Evolutionary conservation across 805 yeast genomes (phyloP), one percentile per base, ranked within the genome.

Genomic region (Diddensiella caesifluorescens): DNA sequence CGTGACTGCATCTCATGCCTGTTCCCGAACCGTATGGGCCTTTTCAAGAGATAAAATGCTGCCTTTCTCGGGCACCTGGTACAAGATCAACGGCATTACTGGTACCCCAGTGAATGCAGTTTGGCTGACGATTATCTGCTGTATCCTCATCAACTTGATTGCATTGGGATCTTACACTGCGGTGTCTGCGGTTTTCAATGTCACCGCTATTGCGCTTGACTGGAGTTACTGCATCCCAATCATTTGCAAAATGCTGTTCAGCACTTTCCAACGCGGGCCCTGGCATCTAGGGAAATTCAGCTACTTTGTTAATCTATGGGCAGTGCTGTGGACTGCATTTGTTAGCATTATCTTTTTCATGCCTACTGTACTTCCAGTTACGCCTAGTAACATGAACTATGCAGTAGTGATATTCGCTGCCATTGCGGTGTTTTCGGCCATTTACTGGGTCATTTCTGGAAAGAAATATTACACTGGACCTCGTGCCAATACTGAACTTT

Each of bases 21-120:
- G 88, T 2, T 83, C 92, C 2, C 73, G 95, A 70, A 74, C 83
- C 13, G 82, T 86, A 0, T 84, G 77, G 59, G 83, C 87, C 20
- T 78, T 85, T 63, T 84, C 90, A 39, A 74, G 95, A 63, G 95
- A 85, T 59, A 83, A 79, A 30, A 92, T 88, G 0, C 61, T 85
- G 32, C 94, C 94, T 1, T 74, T 68, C 51, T 73, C 76, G 42
- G 67, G 73, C 9, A 52, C 73, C 12, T 83, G 89, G 87, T 72
- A 77, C 2, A 71, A 73, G 51, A 84, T 85, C 31, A 80, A 80
- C 51, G 66, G 73, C 1, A 58, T 67, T 4, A 70, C 74, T 7
- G 65, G 69, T 22, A 78, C 83, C 18, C 95, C 94, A 2, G 75
- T 74, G 49, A 77, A 86, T 12, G 79, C 81, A 71, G 73, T 63